A percentile compares a stretch with the other conserved stretches of the same genome.
These are phyloP conservation scores for Colletotrichum caudatum DNA, from an alignment of 2,329 filamentous ascomycete genomes.

Conservation along the genomic window DNA sequence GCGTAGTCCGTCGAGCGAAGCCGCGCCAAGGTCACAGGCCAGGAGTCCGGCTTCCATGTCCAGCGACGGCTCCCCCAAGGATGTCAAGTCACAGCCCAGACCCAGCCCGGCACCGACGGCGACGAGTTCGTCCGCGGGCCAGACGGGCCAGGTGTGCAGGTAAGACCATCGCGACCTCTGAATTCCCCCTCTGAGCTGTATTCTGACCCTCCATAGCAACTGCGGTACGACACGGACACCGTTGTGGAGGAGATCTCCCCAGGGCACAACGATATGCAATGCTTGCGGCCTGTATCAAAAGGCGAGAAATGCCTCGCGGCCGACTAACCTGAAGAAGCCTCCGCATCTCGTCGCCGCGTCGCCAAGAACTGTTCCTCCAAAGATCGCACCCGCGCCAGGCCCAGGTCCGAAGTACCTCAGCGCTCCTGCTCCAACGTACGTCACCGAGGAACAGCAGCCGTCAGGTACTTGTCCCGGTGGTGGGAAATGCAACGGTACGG, in stretches of 20 bases:
- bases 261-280: slow-evolving; percentile 96
- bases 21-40: slow-evolving; percentile 36
- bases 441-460: slow-evolving; percentile 79
- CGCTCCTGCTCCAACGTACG: slow-evolving; percentile 73
- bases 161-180: slow-evolving; percentile 49
- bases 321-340: slow-evolving; percentile 88
- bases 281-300: slow-evolving; percentile 96
- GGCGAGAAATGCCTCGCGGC: slow-evolving; percentile 89
- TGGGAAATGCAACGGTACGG: slow-evolving; percentile 95
- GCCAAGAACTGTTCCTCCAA: slow-evolving; percentile 58
- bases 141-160: slow-evolving; percentile 79
- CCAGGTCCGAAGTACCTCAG: slow-evolving; percentile 57
- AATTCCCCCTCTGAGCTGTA: background rate
- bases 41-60: slow-evolving; percentile 37
- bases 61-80: slow-evolving; percentile 36
- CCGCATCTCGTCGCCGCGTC: slow-evolving; percentile 62
- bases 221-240: slow-evolving; percentile 95
- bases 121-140: slow-evolving; percentile 45
- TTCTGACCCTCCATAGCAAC: slow-evolving; percentile 72
- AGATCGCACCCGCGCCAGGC: slow-evolving; percentile 48
- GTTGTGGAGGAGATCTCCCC: slow-evolving; percentile 91
- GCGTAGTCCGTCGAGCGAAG: slow-evolving; percentile 41
- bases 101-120: slow-evolving; percentile 37
- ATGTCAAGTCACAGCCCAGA: slow-evolving; percentile 25
- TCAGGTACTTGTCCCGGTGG: slow-evolving; percentile 95